phyloP scores from a whole-genome alignment of 2,329 filamentous ascomycete species.

The Microsporum canis region DNA sequence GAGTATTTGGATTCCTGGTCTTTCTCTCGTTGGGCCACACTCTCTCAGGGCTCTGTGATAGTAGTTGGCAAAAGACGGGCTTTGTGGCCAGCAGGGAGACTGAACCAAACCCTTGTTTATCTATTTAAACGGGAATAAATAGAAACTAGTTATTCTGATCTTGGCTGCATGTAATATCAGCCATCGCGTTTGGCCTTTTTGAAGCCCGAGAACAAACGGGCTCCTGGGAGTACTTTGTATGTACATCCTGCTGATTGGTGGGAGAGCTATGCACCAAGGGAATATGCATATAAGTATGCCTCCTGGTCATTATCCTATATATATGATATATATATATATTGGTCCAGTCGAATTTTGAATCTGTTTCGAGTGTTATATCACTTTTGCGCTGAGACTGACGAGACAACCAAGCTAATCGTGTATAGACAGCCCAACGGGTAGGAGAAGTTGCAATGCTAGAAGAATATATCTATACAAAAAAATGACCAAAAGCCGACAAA shows the following conservation, averaged over 20 bases:
- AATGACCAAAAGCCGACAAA: background rate
- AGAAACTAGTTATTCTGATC: slow-evolving; percentile 8
- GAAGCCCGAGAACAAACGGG: background rate
- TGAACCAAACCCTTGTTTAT: background rate
- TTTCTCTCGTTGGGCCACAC: background rate
- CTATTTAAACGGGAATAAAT: background rate
- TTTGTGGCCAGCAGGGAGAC: background rate
- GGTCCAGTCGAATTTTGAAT: background rate
- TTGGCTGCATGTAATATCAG: slow-evolving; percentile 15
- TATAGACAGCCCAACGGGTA: background rate
- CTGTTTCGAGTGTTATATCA: background rate
- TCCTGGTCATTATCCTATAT: background rate
- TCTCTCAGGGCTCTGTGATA: background rate
- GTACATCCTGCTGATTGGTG: too few relatives aligned
- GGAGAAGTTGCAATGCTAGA: background rate
- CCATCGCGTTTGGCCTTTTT: background rate
- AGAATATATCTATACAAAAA: slow-evolving; percentile 2
- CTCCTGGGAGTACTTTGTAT: background rate
- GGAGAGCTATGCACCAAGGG: background rate
- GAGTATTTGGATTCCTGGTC: background rate
- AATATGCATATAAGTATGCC: background rate
- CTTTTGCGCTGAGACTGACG: background rate
- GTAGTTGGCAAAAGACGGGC: background rate
- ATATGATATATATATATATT: background rate
- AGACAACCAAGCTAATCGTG: background rate